Base-by-base conservation (phyloP, 129 eudicot species). In the Escallonia herrerae region DNA sequence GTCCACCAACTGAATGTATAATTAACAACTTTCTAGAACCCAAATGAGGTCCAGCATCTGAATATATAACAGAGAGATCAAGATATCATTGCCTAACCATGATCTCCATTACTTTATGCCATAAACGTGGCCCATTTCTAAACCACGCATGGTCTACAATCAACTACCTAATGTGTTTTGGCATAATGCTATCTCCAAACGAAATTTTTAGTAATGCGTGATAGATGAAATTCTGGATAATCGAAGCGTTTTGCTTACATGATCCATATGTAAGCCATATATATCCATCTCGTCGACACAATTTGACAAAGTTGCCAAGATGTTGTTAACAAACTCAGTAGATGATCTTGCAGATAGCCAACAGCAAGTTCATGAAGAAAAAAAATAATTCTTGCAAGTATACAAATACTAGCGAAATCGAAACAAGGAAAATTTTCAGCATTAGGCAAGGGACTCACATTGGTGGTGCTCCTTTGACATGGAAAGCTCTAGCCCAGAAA, bases 401-500 rank as follows among this genome's bases (percentile, higher is more conserved):
- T 40, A 46, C 0, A 13, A 22, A 22, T 22, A 22, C 33, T 22
- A 22, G 33, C 33, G 1, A 22, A 22, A 22, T 22, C 33, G 1
- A 22, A 67, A 5, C 44, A 11, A 11, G 8, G 5, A 11, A 43
- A 48, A 58, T 62, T 1, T 5, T 42, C 45, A 38, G 44, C 11
- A 13, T 38, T 46, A 37, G 48, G 8, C 1, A 15, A 66, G 66
- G 11, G 47, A 72, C 93, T 84, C 73, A 90, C 95, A 86, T 68
- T 90, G 83, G 79, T 90, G 95, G 51, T 82, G 89, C 64, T 80
- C 77, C 67, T 77, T 84, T 13, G 91, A 70, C 65, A 87, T 79
- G 43, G 90, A 88, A 67, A 90, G 91, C 88, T 84, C 97, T 46
- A 87, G 82, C 42, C 97, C 95, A 37, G 97, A 86, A 59, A 90